Evolutionary conservation across 257 asterid genomes (phyloP).

Genomic region (Salvia splendens): DNA sequence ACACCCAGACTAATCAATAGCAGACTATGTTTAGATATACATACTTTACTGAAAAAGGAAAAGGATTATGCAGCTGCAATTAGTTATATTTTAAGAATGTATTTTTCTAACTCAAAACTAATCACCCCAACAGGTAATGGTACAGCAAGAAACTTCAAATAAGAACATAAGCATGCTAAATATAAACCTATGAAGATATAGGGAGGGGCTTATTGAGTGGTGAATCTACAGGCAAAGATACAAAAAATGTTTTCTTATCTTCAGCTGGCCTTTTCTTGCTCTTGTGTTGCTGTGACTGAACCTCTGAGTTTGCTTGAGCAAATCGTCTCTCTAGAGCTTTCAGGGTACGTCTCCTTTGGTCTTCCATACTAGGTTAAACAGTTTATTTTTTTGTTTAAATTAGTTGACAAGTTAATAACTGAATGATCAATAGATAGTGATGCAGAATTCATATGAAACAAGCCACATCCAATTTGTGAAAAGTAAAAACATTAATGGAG

Average conservation of each 20-base stretch:
- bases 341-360: conserved; percentile 62
- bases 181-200: conserved; percentile 48
- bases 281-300: conserved; percentile 47
- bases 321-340: conserved; percentile 58
- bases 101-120: neutral
- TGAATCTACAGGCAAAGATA: conserved; percentile 33
- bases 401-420: no score
- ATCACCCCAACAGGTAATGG: neutral
- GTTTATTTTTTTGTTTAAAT: no score
- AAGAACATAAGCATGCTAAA: neutral
- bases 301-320: neutral
- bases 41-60: no score
- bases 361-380: conserved; percentile 19
- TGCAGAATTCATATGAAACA: no score
- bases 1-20: no score
- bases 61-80: no score
- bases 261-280: conserved; percentile 48
- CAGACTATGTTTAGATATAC: no score
- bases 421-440: no score
- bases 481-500: no score
- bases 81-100: neutral
- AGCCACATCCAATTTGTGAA: no score
- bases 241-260: conserved; percentile 26
- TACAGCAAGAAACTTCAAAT: neutral
- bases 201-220: conserved; percentile 29